Base-by-base conservation (phyloP, 495 filamentous ascomycete genomes). In the Letharia lupina region DNA sequence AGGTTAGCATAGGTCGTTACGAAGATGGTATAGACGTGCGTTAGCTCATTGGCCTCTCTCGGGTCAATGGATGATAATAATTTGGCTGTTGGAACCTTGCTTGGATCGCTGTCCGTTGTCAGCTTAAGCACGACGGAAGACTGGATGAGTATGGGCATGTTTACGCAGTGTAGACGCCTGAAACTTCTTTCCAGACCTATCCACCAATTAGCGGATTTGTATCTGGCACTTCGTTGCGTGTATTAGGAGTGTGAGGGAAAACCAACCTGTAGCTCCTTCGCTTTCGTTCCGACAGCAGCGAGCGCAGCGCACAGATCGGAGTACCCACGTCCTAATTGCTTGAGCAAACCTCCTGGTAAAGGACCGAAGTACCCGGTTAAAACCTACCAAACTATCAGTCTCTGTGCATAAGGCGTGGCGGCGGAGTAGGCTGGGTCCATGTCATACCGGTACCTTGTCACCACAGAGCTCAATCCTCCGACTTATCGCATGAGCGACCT, bases 251-350 rank as follows among this genome's bases (percentile, higher is more conserved):
- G n/a, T 42, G 4, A 28, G 59, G 20, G 28, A 61, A 2, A 40
- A 42, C 59, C 89, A 23, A 96, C 87, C 72, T 96, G 91, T 33
- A 96, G 80, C 71, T 96, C 91, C 35, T 69, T 60, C 37, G 67
- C 71, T 42, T 64, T 28, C 1, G 91, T 76, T 31, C 89, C 91
- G 5, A 95, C 90, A 1, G 91, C 91, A 39, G 87, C 84, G 16
- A 96, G 76, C 45, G 92, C 90, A 3, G 91, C 91, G 70, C 91
- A 95, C 45, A 96, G 82, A 76, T 96, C 91, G 0, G 91, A 94
- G 72, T 96, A 96, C 9, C 91, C 91, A 67, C 91, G 85, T 31
- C 91, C 91, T 67, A 95, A 83, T 54, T 88, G 86, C 64, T 90
- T 83, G 64, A 95, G 81, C 65, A 95, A 75, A 52, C 89, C 88